Evolutionary conservation across 352 stramenopile genomes (phyloP), one percentile per base, ranked within the genome.

Genomic region (Phytophthora chlamydospora): DNA sequence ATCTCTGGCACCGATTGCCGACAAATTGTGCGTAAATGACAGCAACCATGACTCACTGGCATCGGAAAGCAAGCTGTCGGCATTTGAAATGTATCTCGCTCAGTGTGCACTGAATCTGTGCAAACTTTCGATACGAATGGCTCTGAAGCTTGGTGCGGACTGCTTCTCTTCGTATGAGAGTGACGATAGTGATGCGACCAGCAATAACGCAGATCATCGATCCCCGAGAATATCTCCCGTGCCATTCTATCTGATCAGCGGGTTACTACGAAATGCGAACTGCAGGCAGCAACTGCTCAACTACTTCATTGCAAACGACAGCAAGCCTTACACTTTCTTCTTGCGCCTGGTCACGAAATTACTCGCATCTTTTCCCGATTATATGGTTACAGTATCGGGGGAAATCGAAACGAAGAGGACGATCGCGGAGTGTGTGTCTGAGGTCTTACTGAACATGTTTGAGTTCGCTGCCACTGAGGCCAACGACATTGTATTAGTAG

Each of bases 251-350:
- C 59, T 89, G 6, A 76, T 92, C 29, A 48, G 71, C 4, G 57
- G 59, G 7, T 50, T 92, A 43, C 38, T 92, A 32, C 62, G 56
- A 12, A 78, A 85, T 42, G 45, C 68, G 21, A 79, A 79, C 10
- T 91, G 83, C 47, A 64, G 72, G 34, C 46, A 66, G 3, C 83
- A 91, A 41, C 42, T 92, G 6, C 52, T 87, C 11, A 50, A 60
- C 31, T 88, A 88, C 34, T 91, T 91, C 48, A 38, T 85, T 14
- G 59, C 48, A 33, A 90, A 88, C 24, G 69, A 83, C 58, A 71
- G 62, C 49, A 85, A 83, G 21, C 79, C 90, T 46, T 90, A 76
- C 38, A 76, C 77, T 0, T 89, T 89, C 66, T 91, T 92, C 54
- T 45, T 91, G 17, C 79, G 78, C 0, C 33, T 90, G 13, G 89